Evolutionary conservation across 83 land plant species (phyloP).

Genomic region (Thuja plicata): DNA sequence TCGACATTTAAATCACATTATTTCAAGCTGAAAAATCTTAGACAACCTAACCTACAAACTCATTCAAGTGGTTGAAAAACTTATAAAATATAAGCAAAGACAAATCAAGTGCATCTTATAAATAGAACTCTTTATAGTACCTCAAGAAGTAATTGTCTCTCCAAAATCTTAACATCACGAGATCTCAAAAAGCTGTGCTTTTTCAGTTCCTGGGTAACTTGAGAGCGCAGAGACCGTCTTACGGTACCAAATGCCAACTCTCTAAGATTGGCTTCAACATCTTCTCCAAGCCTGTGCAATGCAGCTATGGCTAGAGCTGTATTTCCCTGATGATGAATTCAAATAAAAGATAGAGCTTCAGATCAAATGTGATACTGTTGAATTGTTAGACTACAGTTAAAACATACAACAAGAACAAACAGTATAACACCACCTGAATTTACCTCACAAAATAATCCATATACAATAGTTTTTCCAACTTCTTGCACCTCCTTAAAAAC

Average conservation of each 20-base stretch:
- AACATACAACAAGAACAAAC: neutral
- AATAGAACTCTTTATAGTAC: constrained; percentile 29
- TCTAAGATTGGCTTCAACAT: constrained; percentile 68
- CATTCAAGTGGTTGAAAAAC: neutral
- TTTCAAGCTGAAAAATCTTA: constrained; percentile 1
- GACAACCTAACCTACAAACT: neutral
- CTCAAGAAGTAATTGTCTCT: constrained; percentile 80
- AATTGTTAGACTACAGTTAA: neutral
- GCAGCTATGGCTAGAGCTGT: constrained; percentile 72
- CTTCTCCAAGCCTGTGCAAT: constrained; percentile 92
- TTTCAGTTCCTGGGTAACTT: constrained; percentile 63
- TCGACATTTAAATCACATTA: constrained; percentile 13
- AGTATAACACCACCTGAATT: neutral
- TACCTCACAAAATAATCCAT: constrained; percentile 91
- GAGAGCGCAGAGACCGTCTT: constrained; percentile 60
- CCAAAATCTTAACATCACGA: constrained; percentile 58
- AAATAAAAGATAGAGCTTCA: constrained; percentile 1
- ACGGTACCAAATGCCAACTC: constrained; percentile 89
- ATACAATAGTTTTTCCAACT: constrained; percentile 89
- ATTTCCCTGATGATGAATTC: constrained; percentile 65
- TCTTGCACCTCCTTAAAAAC: constrained; percentile 78
- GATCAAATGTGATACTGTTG: neutral
- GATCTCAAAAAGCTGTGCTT: constrained; percentile 55
- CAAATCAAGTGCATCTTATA: neutral
- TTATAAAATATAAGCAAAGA: neutral